Percentiles rank a stretch among this genome's conserved stretches.
These are phyloP conservation scores for Wickerhamomyces xylosicus DNA, from an alignment of 805 yeast species.

Conservation along the genomic window DNA sequence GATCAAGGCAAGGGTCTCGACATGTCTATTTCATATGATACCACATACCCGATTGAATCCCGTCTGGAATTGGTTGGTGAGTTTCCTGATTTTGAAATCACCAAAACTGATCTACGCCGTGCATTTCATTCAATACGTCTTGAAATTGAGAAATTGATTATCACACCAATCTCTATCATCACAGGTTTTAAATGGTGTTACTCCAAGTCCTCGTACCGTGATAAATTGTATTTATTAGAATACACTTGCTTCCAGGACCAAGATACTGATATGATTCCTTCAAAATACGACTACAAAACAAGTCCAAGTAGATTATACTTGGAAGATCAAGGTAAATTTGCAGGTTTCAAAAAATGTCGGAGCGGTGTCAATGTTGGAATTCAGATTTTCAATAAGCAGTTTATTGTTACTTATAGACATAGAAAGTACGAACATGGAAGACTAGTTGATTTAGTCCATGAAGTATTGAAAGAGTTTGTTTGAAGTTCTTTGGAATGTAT, in stretches of 20 bases:
- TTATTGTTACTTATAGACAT: constrained; percentile 13
- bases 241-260: constrained; percentile 18
- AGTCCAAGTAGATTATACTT: constrained; percentile 2
- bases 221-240: constrained; percentile 12
- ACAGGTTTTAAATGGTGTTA: constrained; percentile 19
- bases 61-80: constrained; percentile 11
- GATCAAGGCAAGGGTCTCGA: constrained; percentile 8
- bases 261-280: constrained; percentile 12
- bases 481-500: too few species aligned
- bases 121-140: constrained; percentile 14
- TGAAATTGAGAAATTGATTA: constrained; percentile 11
- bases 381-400: constrained; percentile 14
- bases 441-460: not conserved
- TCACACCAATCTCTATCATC: constrained; percentile 12
- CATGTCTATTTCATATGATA: constrained; percentile 14
- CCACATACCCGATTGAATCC: constrained; percentile 13
- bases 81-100: constrained; percentile 9
- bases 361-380: constrained; percentile 14
- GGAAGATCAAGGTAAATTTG: not conserved
- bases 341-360: constrained; percentile 10
- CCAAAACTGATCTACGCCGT: constrained; percentile 11
- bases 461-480: not conserved
- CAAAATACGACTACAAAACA: constrained; percentile 8
- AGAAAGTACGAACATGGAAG: constrained; percentile 6
- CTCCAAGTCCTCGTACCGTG: constrained; percentile 13